Conservation (phyloP, 2,329 filamentous ascomycete genomes). For the Phaeosphaeria sp. region DNA sequence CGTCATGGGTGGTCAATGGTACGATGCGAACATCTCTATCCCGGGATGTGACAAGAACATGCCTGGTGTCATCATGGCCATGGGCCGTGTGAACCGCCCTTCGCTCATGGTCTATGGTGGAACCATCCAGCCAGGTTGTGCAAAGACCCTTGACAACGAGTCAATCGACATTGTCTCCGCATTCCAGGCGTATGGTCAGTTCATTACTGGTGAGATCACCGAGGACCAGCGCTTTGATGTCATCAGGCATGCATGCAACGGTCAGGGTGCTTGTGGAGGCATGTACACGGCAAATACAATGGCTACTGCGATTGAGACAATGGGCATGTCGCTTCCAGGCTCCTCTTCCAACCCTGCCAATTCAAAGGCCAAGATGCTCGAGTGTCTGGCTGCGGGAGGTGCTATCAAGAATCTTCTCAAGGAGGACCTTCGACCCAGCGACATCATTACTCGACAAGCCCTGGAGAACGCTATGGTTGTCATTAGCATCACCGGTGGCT, state of each 20-base stretch:
- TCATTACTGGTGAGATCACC: conserved; percentile 78
- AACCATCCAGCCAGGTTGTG: conserved; percentile 87
- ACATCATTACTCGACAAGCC: conserved; percentile 57
- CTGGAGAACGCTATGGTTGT: conserved; percentile 61
- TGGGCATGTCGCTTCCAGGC: conserved; percentile 59
- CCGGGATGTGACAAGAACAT: conserved; percentile 98
- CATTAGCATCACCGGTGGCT: conserved; percentile 58
- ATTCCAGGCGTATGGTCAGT: conserved; percentile 75
- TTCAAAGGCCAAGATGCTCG: conserved; percentile 58
- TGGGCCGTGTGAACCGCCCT: conserved; percentile 87
- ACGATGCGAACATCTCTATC: conserved; percentile 92
- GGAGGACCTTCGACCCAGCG: conserved; percentile 57
- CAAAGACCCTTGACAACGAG: conserved; percentile 71
- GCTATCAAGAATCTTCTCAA: conserved; percentile 59
- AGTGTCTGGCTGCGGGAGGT: conserved; percentile 57
- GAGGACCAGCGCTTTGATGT: conserved; percentile 85
- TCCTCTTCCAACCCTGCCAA: conserved; percentile 59
- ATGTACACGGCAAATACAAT: conserved; percentile 89
- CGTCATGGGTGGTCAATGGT: conserved; percentile 87
- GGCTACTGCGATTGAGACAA: conserved; percentile 58
- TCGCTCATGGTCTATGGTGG: conserved; percentile 97
- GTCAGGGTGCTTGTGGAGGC: conserved; percentile 81
- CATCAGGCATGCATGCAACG: conserved; percentile 78
- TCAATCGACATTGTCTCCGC: conserved; percentile 88
- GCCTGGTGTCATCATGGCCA: conserved; percentile 90